A percentile compares a stretch with the other conserved stretches of the same genome.
Evolutionary conservation across 2,329 filamentous ascomycete species (phyloP).

Genomic region (Sporothrix curviconia): DNA sequence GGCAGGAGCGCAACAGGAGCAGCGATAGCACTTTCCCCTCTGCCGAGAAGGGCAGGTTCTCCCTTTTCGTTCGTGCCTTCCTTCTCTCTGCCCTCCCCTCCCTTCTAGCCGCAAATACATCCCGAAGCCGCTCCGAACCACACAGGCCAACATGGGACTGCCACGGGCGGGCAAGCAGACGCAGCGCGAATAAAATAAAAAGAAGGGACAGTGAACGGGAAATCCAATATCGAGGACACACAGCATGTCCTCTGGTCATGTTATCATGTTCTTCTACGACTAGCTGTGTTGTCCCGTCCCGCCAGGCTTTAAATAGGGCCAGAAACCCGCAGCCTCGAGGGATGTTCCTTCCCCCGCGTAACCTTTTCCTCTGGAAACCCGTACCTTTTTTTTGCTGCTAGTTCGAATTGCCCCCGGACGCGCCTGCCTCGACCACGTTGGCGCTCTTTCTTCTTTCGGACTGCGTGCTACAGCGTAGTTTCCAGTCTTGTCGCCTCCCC

Average conservation of each 20-base stretch:
- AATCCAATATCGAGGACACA: too few species aligned
- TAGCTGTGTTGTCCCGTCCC: neutral
- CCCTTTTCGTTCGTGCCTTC: neutral
- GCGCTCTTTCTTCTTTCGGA: too few species aligned
- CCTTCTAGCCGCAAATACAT: too few species aligned
- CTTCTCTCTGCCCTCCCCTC: too few species aligned
- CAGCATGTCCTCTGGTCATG: too few species aligned
- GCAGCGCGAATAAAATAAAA: too few species aligned
- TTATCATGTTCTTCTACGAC: too few species aligned
- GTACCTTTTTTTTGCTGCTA: neutral
- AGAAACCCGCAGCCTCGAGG: neutral
- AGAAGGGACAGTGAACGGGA: too few species aligned
- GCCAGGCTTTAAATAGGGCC: neutral
- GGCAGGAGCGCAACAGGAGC: neutral
- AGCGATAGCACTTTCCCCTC: neutral
- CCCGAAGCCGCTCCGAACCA: neutral
- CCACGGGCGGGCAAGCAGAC: too few species aligned
- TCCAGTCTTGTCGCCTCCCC: conserved; percentile 5
- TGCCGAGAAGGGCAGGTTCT: neutral
- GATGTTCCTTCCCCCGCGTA: conserved; percentile 5
- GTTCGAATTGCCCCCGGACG: neutral
- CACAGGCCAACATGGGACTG: too few species aligned
- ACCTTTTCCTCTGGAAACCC: conserved; percentile 8
- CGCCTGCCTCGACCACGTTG: neutral
- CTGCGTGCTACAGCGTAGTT: conserved; percentile 4